Base-by-base conservation (phyloP, 768 basidiomycete genomes). In the Mrakia gelida region DNA sequence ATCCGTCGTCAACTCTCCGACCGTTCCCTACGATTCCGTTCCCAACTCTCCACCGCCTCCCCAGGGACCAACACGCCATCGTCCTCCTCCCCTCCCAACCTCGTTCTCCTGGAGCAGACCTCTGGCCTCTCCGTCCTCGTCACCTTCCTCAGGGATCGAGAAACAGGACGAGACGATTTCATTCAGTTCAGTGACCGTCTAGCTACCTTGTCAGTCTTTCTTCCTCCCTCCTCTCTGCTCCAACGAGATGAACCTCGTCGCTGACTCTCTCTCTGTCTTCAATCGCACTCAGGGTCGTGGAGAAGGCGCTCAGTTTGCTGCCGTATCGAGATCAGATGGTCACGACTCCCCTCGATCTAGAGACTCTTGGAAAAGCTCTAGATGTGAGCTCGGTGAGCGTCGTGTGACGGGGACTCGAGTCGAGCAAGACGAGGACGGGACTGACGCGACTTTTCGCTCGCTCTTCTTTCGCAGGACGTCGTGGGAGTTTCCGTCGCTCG, bases 401-500 rank as follows among this genome's bases (percentile, higher is more conserved):
- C 38, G 45, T 52, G 49, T 52, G 59, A 28, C 1, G 59, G 59
- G 54, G 5, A 26, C 6, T n/a, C 2, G 26, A 28, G 26, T 59
- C 59, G 26, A 10, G 7, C 49, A 16, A 45, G 45, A n/a, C 61
- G 23, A 10, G 2, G 32, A 63, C 21, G 45, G 15, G 11, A 45
- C 43, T 54, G n/a, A 0, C 41, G 28, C 45, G 9, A 52, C 49
- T 21, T 38, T 63, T 41, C 54, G 68, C 38, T 43, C 38, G 26
- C 63, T 16, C 21, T 10, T 63, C 1, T n/a, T 13, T 65, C 41
- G 52, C 79, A 94, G 91, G 84, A 88, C 76, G 85, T 96, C 5
- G 95, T 95, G 80, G 96, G 95, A 8, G 91, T 98, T 13, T 90
- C 92, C 0, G 93, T 99, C 81, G 86, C 94, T 67, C 90, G 95